Evolutionary conservation across 148 eudicot genomes (phyloP).

Genomic region (Vaccinium macrocarpon): DNA sequence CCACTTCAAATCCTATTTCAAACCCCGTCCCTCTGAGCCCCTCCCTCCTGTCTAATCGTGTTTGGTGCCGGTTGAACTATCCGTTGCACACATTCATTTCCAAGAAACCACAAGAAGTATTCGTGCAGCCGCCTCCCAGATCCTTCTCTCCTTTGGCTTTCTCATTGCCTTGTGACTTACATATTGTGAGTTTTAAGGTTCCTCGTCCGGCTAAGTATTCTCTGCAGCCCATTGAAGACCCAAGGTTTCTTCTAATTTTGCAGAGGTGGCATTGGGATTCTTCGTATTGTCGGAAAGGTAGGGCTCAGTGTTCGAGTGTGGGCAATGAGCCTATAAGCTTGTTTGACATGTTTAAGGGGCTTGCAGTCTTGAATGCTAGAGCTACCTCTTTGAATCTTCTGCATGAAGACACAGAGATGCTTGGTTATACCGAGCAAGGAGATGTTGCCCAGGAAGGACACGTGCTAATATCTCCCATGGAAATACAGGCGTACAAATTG

Average conservation of each 20-base stretch:
- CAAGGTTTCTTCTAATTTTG: conserved; percentile 56
- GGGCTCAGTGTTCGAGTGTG: conserved; percentile 57
- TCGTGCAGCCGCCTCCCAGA: conserved; percentile 62
- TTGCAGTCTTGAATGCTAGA: conserved; percentile 59
- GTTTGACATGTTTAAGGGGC: conserved; percentile 60
- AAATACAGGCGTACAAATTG: conserved; percentile 83
- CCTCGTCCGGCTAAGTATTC: conserved; percentile 70
- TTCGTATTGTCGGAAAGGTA: conserved; percentile 68
- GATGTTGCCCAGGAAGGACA: conserved; percentile 77
- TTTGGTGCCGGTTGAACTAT: conserved; percentile 81
- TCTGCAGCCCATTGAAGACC: conserved; percentile 56
- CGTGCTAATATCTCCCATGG: conserved; percentile 87
- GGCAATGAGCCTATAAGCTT: conserved; percentile 68
- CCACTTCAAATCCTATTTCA: conserved; percentile 40
- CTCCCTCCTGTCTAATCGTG: conserved; percentile 75
- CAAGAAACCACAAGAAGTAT: conserved; percentile 59
- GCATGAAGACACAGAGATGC: conserved; percentile 83
- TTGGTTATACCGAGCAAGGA: conserved; percentile 74
- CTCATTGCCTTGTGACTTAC: conserved; percentile 87
- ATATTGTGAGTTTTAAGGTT: conserved; percentile 81
- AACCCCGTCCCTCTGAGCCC: conserved; percentile 63
- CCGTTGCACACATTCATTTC: conserved; percentile 71
- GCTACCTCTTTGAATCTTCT: conserved; percentile 80
- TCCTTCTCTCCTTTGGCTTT: conserved; percentile 72
- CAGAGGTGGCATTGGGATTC: conserved; percentile 83